phyloP scores from a whole-genome alignment of 495 filamentous ascomycete species.

The Aspergillus saccharolyticus region DNA sequence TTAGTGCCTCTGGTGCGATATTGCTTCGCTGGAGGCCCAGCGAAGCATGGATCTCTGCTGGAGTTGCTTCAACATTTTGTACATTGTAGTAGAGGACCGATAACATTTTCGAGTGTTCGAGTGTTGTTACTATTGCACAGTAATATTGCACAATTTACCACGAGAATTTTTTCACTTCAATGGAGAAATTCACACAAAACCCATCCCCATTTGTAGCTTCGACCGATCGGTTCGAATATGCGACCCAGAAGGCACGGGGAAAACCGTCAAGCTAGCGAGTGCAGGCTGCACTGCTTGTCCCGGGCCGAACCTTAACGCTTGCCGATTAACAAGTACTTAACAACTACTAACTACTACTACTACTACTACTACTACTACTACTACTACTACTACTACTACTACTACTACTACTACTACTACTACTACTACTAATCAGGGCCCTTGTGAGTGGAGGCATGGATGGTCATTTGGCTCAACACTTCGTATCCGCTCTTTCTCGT shows the following conservation, averaged over 20 bases:
- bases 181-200: too few relatives aligned
- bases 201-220: too few relatives aligned
- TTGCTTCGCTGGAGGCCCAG: neutral
- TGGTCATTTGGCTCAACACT: slow-evolving; percentile 78
- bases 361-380: too few relatives aligned
- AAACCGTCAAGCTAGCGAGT: neutral
- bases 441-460: slow-evolving; percentile 87
- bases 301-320: neutral
- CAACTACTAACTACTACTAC: too few relatives aligned
- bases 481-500: slow-evolving; percentile 86
- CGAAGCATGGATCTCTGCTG: neutral
- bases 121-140: too few relatives aligned
- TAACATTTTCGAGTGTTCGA: too few relatives aligned
- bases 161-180: too few relatives aligned
- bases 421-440: slow-evolving; percentile 68
- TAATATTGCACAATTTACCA: neutral
- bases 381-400: too few relatives aligned
- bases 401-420: too few relatives aligned
- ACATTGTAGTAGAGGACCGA: neutral
- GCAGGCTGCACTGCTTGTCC: neutral
- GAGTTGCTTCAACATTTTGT: neutral
- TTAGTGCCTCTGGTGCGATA: neutral
- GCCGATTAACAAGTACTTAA: neutral
- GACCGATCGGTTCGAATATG: too few relatives aligned
- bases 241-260: too few relatives aligned